A percentile compares a stretch with the other conserved stretches of the same genome.
Evolutionary conservation across 164 flowering plant species (phyloP).

Genomic region (Stephania yunnanensis): DNA sequence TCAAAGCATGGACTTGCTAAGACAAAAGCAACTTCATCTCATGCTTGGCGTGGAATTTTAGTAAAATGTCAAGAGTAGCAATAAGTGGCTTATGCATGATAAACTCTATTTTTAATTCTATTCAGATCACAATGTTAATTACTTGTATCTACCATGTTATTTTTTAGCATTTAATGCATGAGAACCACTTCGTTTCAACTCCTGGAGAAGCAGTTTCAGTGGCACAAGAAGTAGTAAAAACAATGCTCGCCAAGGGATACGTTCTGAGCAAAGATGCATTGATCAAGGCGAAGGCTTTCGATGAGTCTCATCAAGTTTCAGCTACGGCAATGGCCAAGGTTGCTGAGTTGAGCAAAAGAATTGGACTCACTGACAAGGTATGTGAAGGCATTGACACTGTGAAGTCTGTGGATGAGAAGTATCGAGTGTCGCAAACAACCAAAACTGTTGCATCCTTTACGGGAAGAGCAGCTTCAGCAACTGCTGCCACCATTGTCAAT

Average conservation of each 20-base stretch:
- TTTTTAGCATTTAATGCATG: constrained; percentile 28
- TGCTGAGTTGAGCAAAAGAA: constrained; percentile 53
- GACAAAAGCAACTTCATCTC: no score
- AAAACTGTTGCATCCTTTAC: constrained; percentile 51
- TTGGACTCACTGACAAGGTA: constrained; percentile 63
- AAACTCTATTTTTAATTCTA: background rate
- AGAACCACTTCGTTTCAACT: constrained; percentile 27
- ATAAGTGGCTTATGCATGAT: background rate
- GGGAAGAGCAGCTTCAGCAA: constrained; percentile 58
- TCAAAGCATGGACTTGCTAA: no score
- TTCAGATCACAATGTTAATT: background rate
- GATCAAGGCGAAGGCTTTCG: constrained; percentile 72
- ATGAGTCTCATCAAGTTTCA: constrained; percentile 62
- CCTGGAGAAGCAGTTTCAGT: constrained; percentile 72
- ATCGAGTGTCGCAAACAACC: constrained; percentile 47
- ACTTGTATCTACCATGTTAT: background rate
- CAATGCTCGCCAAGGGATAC: constrained; percentile 81
- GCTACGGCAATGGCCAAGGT: constrained; percentile 70
- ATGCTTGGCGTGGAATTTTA: no score
- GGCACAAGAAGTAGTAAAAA: constrained; percentile 76
- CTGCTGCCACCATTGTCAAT: constrained; percentile 58
- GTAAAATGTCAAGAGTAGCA: no score
- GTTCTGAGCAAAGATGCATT: constrained; percentile 71
- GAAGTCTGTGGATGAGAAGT: constrained; percentile 56
- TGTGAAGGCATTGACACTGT: constrained; percentile 57